Conservation (phyloP, 1,284 basidiomycete genomes). For the Takashimella koratensis region DNA sequence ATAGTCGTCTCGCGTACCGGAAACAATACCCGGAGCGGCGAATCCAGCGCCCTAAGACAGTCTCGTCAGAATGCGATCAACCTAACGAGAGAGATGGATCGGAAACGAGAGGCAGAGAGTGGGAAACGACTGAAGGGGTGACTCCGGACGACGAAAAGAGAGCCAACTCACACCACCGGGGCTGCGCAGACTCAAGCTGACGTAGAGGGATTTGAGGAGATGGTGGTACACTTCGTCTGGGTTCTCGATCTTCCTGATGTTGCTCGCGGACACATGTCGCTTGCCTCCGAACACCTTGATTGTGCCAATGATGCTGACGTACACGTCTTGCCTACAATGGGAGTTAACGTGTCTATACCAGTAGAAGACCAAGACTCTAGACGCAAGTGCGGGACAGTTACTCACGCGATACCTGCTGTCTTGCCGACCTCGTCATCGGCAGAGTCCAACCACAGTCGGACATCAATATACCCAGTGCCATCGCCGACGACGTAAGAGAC, state of each 20-base stretch:
- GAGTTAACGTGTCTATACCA: not conserved
- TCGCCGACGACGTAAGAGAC: conserved; percentile 79
- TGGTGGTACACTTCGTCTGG: conserved; percentile 83
- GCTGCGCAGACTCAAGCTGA: conserved; percentile 51
- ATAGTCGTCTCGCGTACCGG: conserved; percentile 32
- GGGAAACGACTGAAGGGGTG: not conserved
- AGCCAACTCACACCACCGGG: conserved; percentile 39
- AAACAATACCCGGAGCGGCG: conserved; percentile 1
- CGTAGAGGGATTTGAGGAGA: conserved; percentile 57
- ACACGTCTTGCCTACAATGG: conserved; percentile 62
- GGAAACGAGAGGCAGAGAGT: conserved; percentile 1
- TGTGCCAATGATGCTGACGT: conserved; percentile 84
- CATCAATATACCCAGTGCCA: conserved; percentile 83
- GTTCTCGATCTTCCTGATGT: conserved; percentile 67
- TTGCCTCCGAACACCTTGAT: conserved; percentile 82
- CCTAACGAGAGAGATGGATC: too few relatives aligned
- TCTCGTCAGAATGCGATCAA: too few relatives aligned
- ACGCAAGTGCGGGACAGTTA: conserved; percentile 13
- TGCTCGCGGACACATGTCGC: conserved; percentile 71
- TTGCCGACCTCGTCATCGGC: conserved; percentile 56
- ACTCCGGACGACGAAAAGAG: conserved; percentile 17
- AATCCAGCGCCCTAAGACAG: conserved; percentile 6
- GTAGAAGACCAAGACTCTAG: not conserved
- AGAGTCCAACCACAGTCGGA: conserved; percentile 81
- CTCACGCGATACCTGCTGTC: conserved; percentile 51